Percentiles rank a stretch among this genome's conserved stretches.
phyloP scores from a whole-genome alignment of 805 yeast species.

The Yamadazyma takamatsuzukensis region DNA sequence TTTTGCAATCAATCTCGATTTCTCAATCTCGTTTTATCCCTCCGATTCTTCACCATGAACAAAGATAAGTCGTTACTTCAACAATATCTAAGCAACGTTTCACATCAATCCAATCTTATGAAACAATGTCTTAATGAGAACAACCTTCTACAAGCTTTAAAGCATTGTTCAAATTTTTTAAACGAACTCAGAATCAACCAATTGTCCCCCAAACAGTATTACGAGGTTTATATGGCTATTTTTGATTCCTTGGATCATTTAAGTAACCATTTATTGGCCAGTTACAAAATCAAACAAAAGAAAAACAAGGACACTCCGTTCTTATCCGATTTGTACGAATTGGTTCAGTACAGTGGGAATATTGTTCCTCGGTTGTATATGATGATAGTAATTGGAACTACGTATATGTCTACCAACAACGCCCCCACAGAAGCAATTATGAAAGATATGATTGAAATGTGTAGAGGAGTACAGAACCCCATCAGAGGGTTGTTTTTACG shows the following conservation, averaged over 20 bases:
- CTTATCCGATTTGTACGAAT: constrained; percentile 84
- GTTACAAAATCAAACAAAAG: constrained; percentile 62
- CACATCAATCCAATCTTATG: constrained; percentile 73
- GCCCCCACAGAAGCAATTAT: constrained; percentile 82
- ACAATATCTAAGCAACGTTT: constrained; percentile 41
- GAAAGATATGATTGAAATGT: constrained; percentile 97
- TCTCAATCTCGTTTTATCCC: too few relatives aligned
- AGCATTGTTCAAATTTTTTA: constrained; percentile 79
- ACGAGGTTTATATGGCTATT: constrained; percentile 80
- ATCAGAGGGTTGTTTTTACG: constrained; percentile 86
- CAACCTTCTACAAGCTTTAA: constrained; percentile 80
- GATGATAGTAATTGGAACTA: constrained; percentile 94
- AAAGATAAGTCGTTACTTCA: constrained; percentile 14
- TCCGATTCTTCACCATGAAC: too few relatives aligned
- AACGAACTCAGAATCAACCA: constrained; percentile 75
- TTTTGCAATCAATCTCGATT: too few relatives aligned
- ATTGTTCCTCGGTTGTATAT: constrained; percentile 87
- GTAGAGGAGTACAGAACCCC: constrained; percentile 95
- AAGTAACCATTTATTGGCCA: constrained; percentile 59
- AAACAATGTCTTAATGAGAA: constrained; percentile 63
- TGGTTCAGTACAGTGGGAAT: constrained; percentile 94
- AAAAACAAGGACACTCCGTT: constrained; percentile 27
- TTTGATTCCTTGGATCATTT: constrained; percentile 77
- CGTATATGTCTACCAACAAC: constrained; percentile 71
- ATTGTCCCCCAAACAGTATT: constrained; percentile 86